Evolutionary conservation across 164 flowering plant species (phyloP).

Genomic region (Amborella trichopoda): DNA sequence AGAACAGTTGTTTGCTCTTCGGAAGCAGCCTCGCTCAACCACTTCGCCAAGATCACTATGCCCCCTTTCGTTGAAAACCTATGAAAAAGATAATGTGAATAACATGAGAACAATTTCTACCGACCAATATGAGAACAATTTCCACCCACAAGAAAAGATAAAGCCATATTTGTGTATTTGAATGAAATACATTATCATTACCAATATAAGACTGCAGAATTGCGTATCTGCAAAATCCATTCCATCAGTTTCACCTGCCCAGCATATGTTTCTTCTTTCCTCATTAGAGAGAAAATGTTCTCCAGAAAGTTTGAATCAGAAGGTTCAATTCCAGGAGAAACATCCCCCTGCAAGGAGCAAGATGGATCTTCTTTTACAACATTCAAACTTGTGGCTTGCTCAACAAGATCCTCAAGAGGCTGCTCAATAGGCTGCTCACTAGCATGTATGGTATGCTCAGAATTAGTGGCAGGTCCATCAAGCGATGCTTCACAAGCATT

Average conservation of each 20-base stretch:
- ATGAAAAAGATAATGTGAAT: constrained; percentile 6
- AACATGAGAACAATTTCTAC: background rate
- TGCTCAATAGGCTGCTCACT: constrained; percentile 35
- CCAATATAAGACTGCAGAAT: constrained; percentile 61
- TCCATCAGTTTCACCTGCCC: constrained; percentile 93
- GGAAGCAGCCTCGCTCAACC: constrained; percentile 78
- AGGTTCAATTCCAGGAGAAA: constrained; percentile 38
- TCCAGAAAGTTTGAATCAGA: constrained; percentile 58
- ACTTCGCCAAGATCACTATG: constrained; percentile 71
- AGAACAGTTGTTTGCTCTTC: constrained; percentile 95
- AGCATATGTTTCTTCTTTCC: constrained; percentile 71
- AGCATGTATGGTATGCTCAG: constrained; percentile 20
- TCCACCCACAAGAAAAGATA: background rate
- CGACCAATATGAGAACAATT: background rate
- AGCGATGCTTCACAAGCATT: constrained; percentile 12
- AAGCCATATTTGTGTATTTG: background rate
- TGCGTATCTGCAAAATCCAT: constrained; percentile 71
- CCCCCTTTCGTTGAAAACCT: constrained; percentile 92
- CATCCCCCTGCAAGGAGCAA: constrained; percentile 39
- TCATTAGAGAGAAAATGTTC: constrained; percentile 63
- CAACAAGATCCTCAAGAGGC: constrained; percentile 34
- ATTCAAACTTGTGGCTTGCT: too few relatives aligned
- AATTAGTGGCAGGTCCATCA: constrained; percentile 19
- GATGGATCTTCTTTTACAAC: constrained; percentile 39
- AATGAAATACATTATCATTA: constrained; percentile 13